Base-by-base conservation (phyloP, 768 basidiomycete genomes). In the Xerocomellus dryophilus region DNA sequence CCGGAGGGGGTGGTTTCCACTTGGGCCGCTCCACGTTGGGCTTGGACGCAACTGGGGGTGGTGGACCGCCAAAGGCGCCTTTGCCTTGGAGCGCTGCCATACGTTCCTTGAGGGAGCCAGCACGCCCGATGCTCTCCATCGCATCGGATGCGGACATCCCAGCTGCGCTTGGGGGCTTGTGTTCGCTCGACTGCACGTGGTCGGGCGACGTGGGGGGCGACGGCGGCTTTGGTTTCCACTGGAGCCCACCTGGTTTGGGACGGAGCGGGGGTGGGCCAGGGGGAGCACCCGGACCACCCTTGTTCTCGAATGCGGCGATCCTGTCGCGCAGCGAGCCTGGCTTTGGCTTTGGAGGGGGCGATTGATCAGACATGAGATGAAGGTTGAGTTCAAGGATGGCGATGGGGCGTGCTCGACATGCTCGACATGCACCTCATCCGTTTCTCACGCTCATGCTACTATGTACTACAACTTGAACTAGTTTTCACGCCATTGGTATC, bases 11-110 rank as follows among this genome's bases (percentile, higher is more conserved):
- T 0, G 89, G 83, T 67, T 90, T 93, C 92, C 93, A 95, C 70
- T 88, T 91, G 12, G 89, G 88, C 60, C 84, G 86, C 63, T 86
- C 85, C 1, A 79, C 73, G 47, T 23, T 65, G 2, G 87, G 81
- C 5, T 80, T 71, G 8, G 74, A 67, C 8, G 82, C 78, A 6
- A 80, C 65, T 1, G 74, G 78, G 2, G 85, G 78, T 15, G 77
- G 66, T n/a, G 69, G 57, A 6, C 69, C 66, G 15, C 90, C 90
- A 64, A 96, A 92, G 10, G 77, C 92, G 15, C 90, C 88, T 42
- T 79, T 84, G 8, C 89, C 91, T 67, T 93, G 90, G 35, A 98
- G 74, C 3, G 93, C 93, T 29, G 93, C 93, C 93, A 98, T 97
- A 35, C 96, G 83, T 54, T 97, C 96, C 74, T 86, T 94, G 60